A percentile compares a stretch with the other conserved stretches of the same genome.
Conservation (phyloP, 2,329 filamentous ascomycete genomes). For the Tolypocladium tundrense region DNA sequence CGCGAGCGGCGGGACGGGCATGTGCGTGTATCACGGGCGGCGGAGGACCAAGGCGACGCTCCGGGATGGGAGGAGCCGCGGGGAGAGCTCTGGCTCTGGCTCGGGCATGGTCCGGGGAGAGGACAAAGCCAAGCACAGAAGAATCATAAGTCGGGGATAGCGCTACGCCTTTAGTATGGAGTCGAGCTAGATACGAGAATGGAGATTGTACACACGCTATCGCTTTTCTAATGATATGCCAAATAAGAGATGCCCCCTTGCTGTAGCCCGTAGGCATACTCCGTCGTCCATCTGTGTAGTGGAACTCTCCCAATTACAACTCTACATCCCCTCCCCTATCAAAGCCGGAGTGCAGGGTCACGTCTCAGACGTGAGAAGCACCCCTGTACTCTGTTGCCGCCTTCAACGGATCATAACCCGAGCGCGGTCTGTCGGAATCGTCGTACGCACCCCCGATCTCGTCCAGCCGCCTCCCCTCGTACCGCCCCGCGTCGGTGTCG, state of each 20-base stretch:
- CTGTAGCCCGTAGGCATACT: neutral
- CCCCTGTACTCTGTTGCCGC: conserved; percentile 1
- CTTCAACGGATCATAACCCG: conserved; percentile 2
- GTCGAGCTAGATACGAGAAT: neutral
- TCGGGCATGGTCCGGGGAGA: neutral
- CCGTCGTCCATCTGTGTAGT: neutral
- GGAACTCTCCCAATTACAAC: too few relatives aligned
- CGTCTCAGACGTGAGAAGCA: neutral
- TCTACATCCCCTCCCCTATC: neutral
- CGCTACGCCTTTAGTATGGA: neutral
- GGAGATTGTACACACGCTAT: neutral
- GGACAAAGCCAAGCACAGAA: neutral
- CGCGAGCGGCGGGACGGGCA: conserved; percentile 30
- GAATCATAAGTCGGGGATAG: neutral
- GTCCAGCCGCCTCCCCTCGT: neutral
- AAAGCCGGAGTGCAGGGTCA: neutral
- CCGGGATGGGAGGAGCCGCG: conserved; percentile 16
- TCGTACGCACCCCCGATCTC: neutral
- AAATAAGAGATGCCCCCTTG: neutral
- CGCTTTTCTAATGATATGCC: neutral
- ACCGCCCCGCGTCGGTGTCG: neutral
- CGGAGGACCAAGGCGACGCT: conserved; percentile 10
- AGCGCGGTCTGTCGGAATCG: neutral
- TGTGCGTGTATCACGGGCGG: conserved; percentile 41
- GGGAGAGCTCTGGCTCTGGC: neutral